phyloP scores from a whole-genome alignment of 805 yeast species.

The Ogataea nonfermentans region DNA sequence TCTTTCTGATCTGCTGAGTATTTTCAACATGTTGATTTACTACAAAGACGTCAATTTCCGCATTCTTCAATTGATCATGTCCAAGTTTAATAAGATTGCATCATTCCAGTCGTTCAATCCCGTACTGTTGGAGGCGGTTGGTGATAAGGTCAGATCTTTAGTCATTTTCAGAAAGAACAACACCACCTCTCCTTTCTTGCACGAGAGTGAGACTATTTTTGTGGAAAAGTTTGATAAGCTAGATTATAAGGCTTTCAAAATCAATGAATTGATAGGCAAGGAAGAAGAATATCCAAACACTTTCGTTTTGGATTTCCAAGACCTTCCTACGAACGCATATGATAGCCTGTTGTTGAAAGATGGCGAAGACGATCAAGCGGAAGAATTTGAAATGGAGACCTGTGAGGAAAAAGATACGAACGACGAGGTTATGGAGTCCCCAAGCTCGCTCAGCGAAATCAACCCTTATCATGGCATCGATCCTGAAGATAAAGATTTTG shows the following conservation, averaged over 20 bases:
- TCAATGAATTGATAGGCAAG: not conserved
- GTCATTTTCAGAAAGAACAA: conserved; percentile 1
- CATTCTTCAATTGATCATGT: conserved; percentile 8
- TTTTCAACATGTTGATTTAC: conserved; percentile 14
- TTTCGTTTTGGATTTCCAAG: not conserved
- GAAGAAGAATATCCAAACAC: not conserved
- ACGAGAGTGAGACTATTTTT: conserved; percentile 6
- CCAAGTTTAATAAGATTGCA: conserved; percentile 15
- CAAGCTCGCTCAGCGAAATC: conserved; percentile 6
- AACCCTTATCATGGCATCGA: conserved; percentile 1
- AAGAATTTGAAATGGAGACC: no score
- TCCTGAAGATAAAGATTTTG: conserved; percentile 6
- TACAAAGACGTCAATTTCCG: conserved; percentile 7
- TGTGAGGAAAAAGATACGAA: no score
- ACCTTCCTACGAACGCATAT: no score
- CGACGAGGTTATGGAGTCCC: conserved; percentile 9
- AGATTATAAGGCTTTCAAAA: not conserved
- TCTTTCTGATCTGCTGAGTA: conserved; percentile 13
- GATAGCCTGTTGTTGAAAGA: no score
- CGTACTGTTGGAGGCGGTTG: conserved; percentile 4
- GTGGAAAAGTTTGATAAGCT: not conserved
- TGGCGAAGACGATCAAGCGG: not conserved
- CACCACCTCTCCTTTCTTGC: conserved; percentile 1
- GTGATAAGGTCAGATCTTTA: conserved; percentile 10
- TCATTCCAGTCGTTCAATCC: conserved; percentile 5